Percentiles rank a stretch among this genome's conserved stretches.
phyloP scores from a whole-genome alignment of 768 basidiomycete species.

The Termitomyces sp. region DNA sequence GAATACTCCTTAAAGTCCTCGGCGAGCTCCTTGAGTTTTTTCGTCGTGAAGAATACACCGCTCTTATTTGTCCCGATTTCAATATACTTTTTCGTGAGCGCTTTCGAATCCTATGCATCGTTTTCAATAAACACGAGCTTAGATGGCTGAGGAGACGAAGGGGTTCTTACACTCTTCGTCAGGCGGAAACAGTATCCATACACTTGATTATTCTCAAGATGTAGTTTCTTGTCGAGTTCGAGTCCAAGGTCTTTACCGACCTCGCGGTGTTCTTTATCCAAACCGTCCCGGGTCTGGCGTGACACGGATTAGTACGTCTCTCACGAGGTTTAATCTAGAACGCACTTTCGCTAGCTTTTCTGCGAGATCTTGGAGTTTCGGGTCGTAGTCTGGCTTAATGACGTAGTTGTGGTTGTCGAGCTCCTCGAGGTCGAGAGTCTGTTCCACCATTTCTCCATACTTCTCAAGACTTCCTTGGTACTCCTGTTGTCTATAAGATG shows the following conservation, averaged over 20 bases:
- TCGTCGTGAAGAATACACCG: constrained; percentile 88
- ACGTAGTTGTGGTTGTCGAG: constrained; percentile 84
- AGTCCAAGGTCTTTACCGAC: constrained; percentile 70
- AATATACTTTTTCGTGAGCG: constrained; percentile 65
- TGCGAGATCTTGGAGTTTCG: constrained; percentile 63
- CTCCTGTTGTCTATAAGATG: constrained; percentile 41
- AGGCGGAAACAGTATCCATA: constrained; percentile 93
- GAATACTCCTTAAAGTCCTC: constrained; percentile 69
- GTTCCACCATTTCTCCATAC: constrained; percentile 92
- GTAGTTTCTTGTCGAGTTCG: constrained; percentile 92
- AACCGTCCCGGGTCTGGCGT: constrained; percentile 59
- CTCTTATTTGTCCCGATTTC: constrained; percentile 84
- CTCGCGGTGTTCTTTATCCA: constrained; percentile 77
- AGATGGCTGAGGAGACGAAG: constrained; percentile 1
- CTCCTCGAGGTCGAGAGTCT: constrained; percentile 88
- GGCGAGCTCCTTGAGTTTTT: constrained; percentile 63
- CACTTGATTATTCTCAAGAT: constrained; percentile 84
- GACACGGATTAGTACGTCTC: neutral
- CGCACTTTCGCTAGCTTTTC: constrained; percentile 57
- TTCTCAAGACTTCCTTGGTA: constrained; percentile 61
- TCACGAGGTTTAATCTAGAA: neutral
- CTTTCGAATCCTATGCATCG: constrained; percentile 68
- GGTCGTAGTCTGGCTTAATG: constrained; percentile 91
- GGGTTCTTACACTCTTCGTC: constrained; percentile 76
- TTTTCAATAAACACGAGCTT: neutral